A percentile compares a stretch with the other conserved stretches of the same genome.
Conservation (phyloP, 768 basidiomycete species). For the Clathrus columnatus region DNA sequence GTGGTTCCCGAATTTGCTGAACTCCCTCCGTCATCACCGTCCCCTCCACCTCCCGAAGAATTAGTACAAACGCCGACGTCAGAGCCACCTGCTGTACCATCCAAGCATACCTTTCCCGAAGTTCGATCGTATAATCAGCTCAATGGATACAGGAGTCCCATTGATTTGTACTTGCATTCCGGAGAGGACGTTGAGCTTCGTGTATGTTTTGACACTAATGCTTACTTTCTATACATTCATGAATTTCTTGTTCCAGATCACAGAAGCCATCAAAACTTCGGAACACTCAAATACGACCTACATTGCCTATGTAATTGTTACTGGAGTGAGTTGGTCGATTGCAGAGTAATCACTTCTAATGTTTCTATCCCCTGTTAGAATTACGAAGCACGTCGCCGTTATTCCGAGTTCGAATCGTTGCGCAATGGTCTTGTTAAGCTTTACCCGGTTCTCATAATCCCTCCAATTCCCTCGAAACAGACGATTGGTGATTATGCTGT, state of each 20-base stretch:
- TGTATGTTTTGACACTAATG: conserved; percentile 34
- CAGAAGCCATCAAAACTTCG: conserved; percentile 92
- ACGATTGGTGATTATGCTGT: conserved; percentile 93
- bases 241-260: conserved; percentile 51
- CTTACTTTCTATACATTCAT: conserved; percentile 11
- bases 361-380: conserved; percentile 36
- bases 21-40: neutral
- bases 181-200: conserved; percentile 76
- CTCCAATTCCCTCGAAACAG: conserved; percentile 96
- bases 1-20: neutral
- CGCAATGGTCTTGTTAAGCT: conserved; percentile 74
- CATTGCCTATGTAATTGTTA: conserved; percentile 87
- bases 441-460: conserved; percentile 94
- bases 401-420: conserved; percentile 96
- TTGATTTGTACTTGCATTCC: conserved; percentile 71
- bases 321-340: conserved; percentile 52
- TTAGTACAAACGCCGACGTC: conserved; percentile 19
- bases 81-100: conserved; percentile 41
- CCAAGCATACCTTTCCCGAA: conserved; percentile 47
- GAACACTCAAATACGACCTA: conserved; percentile 83
- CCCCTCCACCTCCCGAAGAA: conserved; percentile 10
- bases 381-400: conserved; percentile 77
- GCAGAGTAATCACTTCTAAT: conserved; percentile 10
- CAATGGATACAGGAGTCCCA: conserved; percentile 46
- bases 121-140: conserved; percentile 25